phyloP scores from a whole-genome alignment of 176 grass and related monocot genomes.

The Oryza coarctata region DNA sequence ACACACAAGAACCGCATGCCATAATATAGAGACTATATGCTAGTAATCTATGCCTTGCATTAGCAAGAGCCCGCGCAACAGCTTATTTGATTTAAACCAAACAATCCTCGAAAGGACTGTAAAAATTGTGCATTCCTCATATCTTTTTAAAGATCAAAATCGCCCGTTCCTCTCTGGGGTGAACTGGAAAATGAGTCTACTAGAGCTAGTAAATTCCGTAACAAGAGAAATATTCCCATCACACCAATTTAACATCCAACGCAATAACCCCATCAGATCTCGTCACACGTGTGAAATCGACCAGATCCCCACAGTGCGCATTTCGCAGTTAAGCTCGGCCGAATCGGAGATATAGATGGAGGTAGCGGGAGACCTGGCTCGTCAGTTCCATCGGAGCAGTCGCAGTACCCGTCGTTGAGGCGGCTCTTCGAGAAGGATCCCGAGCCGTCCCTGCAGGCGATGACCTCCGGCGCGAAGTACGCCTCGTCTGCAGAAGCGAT shows the following conservation, averaged over 20 bases:
- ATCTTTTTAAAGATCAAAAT: background rate
- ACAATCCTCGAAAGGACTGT: background rate
- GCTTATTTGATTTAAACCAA: background rate
- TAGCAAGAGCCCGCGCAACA: too few species aligned
- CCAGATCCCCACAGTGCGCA: conserved; percentile 34
- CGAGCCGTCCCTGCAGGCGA: conserved; percentile 79
- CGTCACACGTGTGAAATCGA: background rate
- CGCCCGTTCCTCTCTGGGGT: background rate
- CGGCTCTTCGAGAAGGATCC: conserved; percentile 65
- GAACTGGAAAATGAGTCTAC: background rate
- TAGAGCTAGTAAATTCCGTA: background rate
- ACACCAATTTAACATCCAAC: background rate
- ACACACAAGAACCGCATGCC: background rate
- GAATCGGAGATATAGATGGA: conserved; percentile 4
- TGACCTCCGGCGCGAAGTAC: conserved; percentile 68
- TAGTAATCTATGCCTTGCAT: too few species aligned
- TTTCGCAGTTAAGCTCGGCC: background rate
- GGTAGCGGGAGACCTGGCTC: conserved; percentile 50
- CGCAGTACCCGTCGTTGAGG: conserved; percentile 83
- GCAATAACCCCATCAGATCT: conserved; percentile 3
- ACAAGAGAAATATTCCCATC: background rate
- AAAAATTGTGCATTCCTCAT: background rate
- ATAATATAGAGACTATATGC: background rate
- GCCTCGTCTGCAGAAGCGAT: conserved; percentile 56
- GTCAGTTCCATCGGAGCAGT: conserved; percentile 87